A percentile compares a stretch with the other conserved stretches of the same genome.
phyloP scores from a whole-genome alignment of 2,329 filamentous ascomycete species.

The Neoascochyta sp. region DNA sequence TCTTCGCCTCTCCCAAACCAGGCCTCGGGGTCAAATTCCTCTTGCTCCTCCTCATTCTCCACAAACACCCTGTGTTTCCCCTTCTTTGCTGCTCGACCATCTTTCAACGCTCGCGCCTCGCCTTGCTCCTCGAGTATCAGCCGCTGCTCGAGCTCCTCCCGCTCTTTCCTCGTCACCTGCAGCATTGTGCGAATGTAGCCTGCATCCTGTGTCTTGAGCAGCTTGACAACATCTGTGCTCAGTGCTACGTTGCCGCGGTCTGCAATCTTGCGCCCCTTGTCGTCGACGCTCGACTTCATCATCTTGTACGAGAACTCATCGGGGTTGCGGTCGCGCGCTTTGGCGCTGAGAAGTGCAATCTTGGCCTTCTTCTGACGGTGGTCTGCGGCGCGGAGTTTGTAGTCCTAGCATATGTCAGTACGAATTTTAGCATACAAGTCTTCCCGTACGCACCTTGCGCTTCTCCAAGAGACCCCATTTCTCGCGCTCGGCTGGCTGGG shows the following conservation, averaged over 20 bases:
- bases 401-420: conserved; percentile 48
- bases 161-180: conserved; percentile 53
- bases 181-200: conserved; percentile 59
- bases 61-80: conserved; percentile 40
- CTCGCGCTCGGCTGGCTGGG: conserved; percentile 76
- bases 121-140: conserved; percentile 36
- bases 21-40: conserved; percentile 39
- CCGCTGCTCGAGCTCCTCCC: conserved; percentile 47
- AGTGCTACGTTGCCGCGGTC: conserved; percentile 48
- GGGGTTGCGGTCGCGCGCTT: conserved; percentile 59
- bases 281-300: conserved; percentile 52
- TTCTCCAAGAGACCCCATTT: conserved; percentile 94
- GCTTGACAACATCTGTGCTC: conserved; percentile 56
- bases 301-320: conserved; percentile 66
- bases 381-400: conserved; percentile 61
- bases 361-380: conserved; percentile 61
- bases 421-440: neutral
- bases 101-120: conserved; percentile 41
- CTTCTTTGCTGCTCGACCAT: conserved; percentile 21
- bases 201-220: conserved; percentile 64
- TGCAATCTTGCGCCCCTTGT: conserved; percentile 40
- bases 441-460: conserved; percentile 58
- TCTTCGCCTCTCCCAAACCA: conserved; percentile 39
- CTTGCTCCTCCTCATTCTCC: conserved; percentile 40
- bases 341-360: conserved; percentile 56